Evolutionary conservation across 805 yeast genomes (phyloP).

Genomic region (Candida broadrunensis): DNA sequence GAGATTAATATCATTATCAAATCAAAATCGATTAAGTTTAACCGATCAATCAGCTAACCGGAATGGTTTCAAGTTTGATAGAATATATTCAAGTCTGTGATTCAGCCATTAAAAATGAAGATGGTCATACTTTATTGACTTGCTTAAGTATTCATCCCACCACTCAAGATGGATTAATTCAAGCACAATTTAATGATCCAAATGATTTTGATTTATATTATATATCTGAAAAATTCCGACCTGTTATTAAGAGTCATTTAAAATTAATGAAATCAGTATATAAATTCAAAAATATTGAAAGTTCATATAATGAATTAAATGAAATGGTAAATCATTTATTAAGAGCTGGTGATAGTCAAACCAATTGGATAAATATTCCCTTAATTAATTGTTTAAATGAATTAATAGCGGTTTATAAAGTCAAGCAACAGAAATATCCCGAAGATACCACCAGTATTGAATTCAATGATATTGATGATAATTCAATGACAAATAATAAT

Average conservation of each 20-base stretch:
- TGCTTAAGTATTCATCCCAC: constrained; percentile 37
- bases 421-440: constrained; percentile 26
- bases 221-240: constrained; percentile 35
- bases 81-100: constrained; percentile 21
- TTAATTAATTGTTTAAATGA: constrained; percentile 40
- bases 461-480: constrained; percentile 9
- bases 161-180: constrained; percentile 21
- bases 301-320: constrained; percentile 31
- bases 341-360: constrained; percentile 51
- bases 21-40: too few species aligned
- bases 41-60: too few species aligned
- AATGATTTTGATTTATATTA: constrained; percentile 38
- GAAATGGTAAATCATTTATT: constrained; percentile 46
- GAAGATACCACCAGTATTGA: constrained; percentile 15
- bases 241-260: constrained; percentile 29
- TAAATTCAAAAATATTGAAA: constrained; percentile 27
- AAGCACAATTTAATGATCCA: constrained; percentile 33
- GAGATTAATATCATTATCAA: background rate
- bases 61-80: constrained; percentile 3
- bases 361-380: constrained; percentile 50
- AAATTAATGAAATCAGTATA: constrained; percentile 33
- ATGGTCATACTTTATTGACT: constrained; percentile 14
- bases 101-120: constrained; percentile 15
- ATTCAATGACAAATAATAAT: constrained; percentile 10
- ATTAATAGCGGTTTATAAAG: constrained; percentile 38